Evolutionary conservation across 306 rosid genomes (phyloP).

Genomic region (Ochetophila trinervis): DNA sequence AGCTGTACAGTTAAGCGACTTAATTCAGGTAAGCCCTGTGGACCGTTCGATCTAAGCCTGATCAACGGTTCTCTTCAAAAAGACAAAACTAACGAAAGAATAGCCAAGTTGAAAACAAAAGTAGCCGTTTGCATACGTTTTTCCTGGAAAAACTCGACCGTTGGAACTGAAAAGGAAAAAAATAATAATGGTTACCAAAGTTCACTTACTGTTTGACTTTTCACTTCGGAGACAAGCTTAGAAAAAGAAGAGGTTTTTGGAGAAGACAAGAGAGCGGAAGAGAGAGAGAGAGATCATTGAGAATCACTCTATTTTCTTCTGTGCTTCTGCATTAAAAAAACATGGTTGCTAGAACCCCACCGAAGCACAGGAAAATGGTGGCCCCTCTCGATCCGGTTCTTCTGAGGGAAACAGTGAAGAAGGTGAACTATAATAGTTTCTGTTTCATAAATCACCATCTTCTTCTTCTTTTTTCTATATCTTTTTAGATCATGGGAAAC

Average conservation of each 20-base stretch:
- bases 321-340: constrained; percentile 21
- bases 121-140: constrained; percentile 63
- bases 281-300: constrained; percentile 28
- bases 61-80: constrained; percentile 11
- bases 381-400: constrained; percentile 73
- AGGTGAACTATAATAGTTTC: constrained; percentile 36
- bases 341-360: constrained; percentile 98
- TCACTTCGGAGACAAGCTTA: constrained; percentile 41
- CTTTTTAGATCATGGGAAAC: neutral
- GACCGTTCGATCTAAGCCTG: constrained; percentile 13
- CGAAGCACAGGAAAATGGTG: constrained; percentile 55
- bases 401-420: constrained; percentile 75
- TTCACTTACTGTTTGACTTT: constrained; percentile 38
- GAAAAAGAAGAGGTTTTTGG: constrained; percentile 25
- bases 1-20: neutral
- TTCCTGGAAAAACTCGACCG: constrained; percentile 64
- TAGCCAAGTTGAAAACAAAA: constrained; percentile 7
- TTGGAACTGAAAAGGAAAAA: constrained; percentile 40
- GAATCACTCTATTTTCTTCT: constrained; percentile 42
- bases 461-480: neutral
- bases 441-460: too few species aligned
- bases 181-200: constrained; percentile 37
- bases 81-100: neutral
- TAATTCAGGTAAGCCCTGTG: neutral
- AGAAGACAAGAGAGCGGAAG: constrained; percentile 26